Evolutionary conservation across 352 stramenopile genomes (phyloP).

Genomic region (Phytophthora megakarya): DNA sequence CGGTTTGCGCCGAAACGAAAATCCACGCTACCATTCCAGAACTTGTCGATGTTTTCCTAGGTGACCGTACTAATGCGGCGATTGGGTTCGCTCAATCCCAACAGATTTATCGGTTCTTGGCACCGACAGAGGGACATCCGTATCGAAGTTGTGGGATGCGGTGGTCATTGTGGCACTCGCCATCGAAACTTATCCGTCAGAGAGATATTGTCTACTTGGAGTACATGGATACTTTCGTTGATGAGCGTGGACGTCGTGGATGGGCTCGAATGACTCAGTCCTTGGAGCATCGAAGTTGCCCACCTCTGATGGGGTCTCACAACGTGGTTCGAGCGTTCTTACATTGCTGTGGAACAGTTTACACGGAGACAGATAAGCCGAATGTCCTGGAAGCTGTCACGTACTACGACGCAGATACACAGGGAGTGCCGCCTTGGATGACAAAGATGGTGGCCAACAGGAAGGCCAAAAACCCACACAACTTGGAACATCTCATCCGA

Average conservation of each 20-base stretch:
- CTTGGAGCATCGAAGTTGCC: slow-evolving; percentile 67
- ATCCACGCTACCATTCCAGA: slow-evolving; percentile 60
- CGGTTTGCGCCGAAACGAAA: slow-evolving; percentile 45
- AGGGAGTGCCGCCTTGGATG: slow-evolving; percentile 65
- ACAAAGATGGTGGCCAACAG: slow-evolving; percentile 60
- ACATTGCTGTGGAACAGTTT: slow-evolving; percentile 64
- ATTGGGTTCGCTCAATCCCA: slow-evolving; percentile 71
- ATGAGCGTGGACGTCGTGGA: slow-evolving; percentile 54
- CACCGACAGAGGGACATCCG: slow-evolving; percentile 48
- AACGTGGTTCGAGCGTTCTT: slow-evolving; percentile 60
- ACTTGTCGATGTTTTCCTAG: slow-evolving; percentile 65
- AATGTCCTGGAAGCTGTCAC: slow-evolving; percentile 58
- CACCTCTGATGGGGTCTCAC: slow-evolving; percentile 53
- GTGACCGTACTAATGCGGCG: slow-evolving; percentile 59
- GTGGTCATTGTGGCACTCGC: slow-evolving; percentile 70
- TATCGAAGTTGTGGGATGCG: slow-evolving; percentile 59
- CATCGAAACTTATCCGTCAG: slow-evolving; percentile 61
- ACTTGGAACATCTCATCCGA: slow-evolving; percentile 68
- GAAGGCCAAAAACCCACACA: slow-evolving; percentile 65
- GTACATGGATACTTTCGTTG: slow-evolving; percentile 69
- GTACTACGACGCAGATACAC: slow-evolving; percentile 67
- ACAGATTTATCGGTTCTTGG: slow-evolving; percentile 57
- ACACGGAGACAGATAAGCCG: slow-evolving; percentile 59
- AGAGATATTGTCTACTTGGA: slow-evolving; percentile 70
- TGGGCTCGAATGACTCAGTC: slow-evolving; percentile 71